Evolutionary conservation across 2,329 filamentous ascomycete genomes (phyloP).

Genomic region (Acarospora socialis): DNA sequence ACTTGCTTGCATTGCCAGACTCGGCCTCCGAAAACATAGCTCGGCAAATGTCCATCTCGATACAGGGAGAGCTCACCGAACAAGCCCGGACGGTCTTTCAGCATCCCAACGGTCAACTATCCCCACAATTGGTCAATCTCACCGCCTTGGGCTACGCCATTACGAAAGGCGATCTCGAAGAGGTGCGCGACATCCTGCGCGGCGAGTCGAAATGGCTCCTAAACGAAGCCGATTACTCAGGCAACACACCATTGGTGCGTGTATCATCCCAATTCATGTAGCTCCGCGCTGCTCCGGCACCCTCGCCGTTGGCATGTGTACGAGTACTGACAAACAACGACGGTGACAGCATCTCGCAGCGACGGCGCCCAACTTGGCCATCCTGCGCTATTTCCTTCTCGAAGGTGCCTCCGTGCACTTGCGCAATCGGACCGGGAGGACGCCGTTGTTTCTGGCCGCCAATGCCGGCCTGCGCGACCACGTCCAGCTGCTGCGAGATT

Average conservation of each 20-base stretch:
- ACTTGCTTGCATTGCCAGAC: conserved; percentile 57
- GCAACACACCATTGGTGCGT: conserved; percentile 48
- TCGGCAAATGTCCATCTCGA: conserved; percentile 54
- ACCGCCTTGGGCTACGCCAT: conserved; percentile 70
- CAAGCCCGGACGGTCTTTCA: conserved; percentile 58
- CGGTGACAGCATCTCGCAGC: conserved; percentile 40
- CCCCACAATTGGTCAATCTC: conserved; percentile 49
- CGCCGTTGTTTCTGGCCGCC: conserved; percentile 45
- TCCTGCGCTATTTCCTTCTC: conserved; percentile 40
- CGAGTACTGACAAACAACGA: no score
- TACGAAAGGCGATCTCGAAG: conserved; percentile 51
- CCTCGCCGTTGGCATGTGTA: neutral
- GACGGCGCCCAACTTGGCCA: conserved; percentile 38
- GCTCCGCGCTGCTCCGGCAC: neutral
- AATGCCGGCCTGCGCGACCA: conserved; percentile 41
- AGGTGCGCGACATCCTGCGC: conserved; percentile 53
- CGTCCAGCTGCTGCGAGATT: conserved; percentile 38
- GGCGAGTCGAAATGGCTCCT: conserved; percentile 53
- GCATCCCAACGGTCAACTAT: conserved; percentile 49
- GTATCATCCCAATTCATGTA: conserved; percentile 10
- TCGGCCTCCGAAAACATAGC: conserved; percentile 53
- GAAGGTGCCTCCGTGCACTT: conserved; percentile 46
- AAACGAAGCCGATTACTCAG: conserved; percentile 65
- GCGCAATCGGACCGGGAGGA: conserved; percentile 42
- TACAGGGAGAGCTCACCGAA: conserved; percentile 78